These are phyloP conservation scores for Xylaria sp. DNA, from an alignment of 495 filamentous ascomycete genomes.

Conservation along the genomic window DNA sequence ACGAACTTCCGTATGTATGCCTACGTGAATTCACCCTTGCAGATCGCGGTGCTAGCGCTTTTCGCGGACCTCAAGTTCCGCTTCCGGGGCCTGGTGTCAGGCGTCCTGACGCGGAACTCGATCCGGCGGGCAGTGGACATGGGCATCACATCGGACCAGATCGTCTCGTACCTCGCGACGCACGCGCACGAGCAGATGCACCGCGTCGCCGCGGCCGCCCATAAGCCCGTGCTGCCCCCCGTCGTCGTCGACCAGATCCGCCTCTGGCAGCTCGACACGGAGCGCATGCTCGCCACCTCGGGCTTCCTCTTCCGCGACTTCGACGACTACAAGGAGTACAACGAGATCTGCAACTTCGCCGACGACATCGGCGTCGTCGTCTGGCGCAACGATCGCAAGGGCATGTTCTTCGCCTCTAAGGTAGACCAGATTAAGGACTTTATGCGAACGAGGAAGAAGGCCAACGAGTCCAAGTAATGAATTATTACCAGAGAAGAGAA, in stretches of 20 bases:
- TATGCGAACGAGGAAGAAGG: conserved; percentile 68
- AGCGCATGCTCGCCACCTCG: conserved; percentile 80
- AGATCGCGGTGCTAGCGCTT: conserved; percentile 91
- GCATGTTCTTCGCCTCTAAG: conserved; percentile 86
- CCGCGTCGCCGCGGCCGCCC: conserved; percentile 62
- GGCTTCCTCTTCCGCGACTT: conserved; percentile 95
- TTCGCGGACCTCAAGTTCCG: conserved; percentile 85
- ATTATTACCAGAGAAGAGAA: neutral
- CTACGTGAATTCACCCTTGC: conserved; percentile 89
- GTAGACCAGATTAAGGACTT: conserved; percentile 84
- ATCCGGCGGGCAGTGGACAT: conserved; percentile 83
- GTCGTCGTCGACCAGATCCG: conserved; percentile 98
- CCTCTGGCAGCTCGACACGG: conserved; percentile 96
- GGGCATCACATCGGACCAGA: conserved; percentile 94
- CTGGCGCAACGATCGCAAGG: conserved; percentile 80
- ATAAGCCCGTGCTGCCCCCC: conserved; percentile 78
- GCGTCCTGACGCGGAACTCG: conserved; percentile 84
- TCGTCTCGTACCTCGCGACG: conserved; percentile 83
- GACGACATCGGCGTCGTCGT: conserved; percentile 90
- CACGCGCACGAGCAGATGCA: conserved; percentile 94
- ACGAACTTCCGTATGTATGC: conserved; percentile 99
- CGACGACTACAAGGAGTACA: conserved; percentile 75
- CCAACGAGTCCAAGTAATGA: conserved; percentile 35
- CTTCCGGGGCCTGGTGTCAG: conserved; percentile 90
- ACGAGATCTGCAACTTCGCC: conserved; percentile 76